Conservation (phyloP, 164 flowering plant genomes). For the Buxus sempervirens region DNA sequence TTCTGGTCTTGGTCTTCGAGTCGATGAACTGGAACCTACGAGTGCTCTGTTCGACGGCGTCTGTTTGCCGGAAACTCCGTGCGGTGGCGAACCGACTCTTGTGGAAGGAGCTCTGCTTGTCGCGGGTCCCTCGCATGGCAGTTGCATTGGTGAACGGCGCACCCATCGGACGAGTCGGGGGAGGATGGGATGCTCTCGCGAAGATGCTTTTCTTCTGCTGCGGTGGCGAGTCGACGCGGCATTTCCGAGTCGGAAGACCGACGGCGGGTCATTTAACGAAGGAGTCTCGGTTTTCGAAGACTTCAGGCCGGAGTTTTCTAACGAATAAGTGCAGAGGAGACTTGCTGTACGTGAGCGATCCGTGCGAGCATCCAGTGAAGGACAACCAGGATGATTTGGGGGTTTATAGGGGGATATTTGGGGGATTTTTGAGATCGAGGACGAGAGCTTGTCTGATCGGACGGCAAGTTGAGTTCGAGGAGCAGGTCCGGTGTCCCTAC, state of each 20-base stretch:
- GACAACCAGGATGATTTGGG: conserved; percentile 56
- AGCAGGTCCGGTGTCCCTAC: conserved; percentile 61
- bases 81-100: conserved; percentile 66
- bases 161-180: conserved; percentile 39
- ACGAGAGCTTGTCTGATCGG: conserved; percentile 57
- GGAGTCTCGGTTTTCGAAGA: conserved; percentile 73
- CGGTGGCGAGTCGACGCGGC: conserved; percentile 51
- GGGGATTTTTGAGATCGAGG: conserved; percentile 54
- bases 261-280: conserved; percentile 55
- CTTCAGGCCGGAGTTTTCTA: conserved; percentile 83
- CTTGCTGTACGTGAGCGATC: conserved; percentile 72
- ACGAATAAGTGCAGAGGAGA: conserved; percentile 51
- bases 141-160: conserved; percentile 32
- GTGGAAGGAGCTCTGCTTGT: conserved; percentile 67
- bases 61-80: conserved; percentile 60
- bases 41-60: conserved; percentile 44
- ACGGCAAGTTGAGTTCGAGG: conserved; percentile 49
- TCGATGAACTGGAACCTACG: conserved; percentile 67
- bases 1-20: conserved; percentile 53
- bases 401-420: conserved; percentile 71
- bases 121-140: conserved; percentile 66
- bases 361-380: conserved; percentile 74
- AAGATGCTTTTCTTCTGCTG: conserved; percentile 78
- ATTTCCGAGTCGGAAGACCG: conserved; percentile 37
- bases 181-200: conserved; percentile 77